Percentiles rank a stretch among this genome's conserved stretches.
Conservation (phyloP, 1,139 yeast species). For the Chernovozyma aurita region DNA sequence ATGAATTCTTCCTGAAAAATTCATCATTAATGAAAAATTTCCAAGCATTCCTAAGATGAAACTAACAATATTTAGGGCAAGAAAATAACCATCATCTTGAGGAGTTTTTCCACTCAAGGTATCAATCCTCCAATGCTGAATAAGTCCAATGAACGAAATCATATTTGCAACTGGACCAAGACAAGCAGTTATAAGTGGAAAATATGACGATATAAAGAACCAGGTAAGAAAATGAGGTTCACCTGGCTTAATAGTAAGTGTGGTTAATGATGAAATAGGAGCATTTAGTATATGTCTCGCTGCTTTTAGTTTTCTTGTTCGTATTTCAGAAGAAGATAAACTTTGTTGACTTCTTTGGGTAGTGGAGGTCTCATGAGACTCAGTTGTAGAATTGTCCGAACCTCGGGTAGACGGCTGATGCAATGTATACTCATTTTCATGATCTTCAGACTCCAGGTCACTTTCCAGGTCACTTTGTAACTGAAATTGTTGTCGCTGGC, state of each 20-base stretch:
- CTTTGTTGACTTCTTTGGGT: too few relatives aligned
- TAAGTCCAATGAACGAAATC: conserved; percentile 66
- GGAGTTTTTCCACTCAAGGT: conserved; percentile 18
- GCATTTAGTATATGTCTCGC: conserved; percentile 25
- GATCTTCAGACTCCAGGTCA: too few relatives aligned
- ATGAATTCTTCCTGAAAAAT: conserved; percentile 55
- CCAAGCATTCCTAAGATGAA: conserved; percentile 62
- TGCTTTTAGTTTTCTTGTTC: conserved; percentile 6
- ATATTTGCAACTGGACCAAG: conserved; percentile 74
- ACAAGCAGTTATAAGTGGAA: conserved; percentile 74
- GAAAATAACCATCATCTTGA: conserved; percentile 29
- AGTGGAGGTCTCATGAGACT: too few relatives aligned
- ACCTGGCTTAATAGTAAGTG: conserved; percentile 40
- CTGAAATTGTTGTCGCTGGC: too few relatives aligned
- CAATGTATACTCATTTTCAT: too few relatives aligned
- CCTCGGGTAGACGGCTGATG: too few relatives aligned
- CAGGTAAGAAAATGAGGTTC: conserved; percentile 47
- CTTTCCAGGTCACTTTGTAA: too few relatives aligned
- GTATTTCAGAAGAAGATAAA: too few relatives aligned
- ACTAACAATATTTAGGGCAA: conserved; percentile 56
- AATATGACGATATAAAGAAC: conserved; percentile 59
- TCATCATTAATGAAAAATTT: conserved; percentile 60
- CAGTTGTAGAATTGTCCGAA: too few relatives aligned
- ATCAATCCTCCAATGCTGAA: conserved; percentile 59
- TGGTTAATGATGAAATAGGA: conserved; percentile 28